Evolutionary conservation across 306 rosid genomes (phyloP).

Genomic region (Ceratonia siliqua): DNA sequence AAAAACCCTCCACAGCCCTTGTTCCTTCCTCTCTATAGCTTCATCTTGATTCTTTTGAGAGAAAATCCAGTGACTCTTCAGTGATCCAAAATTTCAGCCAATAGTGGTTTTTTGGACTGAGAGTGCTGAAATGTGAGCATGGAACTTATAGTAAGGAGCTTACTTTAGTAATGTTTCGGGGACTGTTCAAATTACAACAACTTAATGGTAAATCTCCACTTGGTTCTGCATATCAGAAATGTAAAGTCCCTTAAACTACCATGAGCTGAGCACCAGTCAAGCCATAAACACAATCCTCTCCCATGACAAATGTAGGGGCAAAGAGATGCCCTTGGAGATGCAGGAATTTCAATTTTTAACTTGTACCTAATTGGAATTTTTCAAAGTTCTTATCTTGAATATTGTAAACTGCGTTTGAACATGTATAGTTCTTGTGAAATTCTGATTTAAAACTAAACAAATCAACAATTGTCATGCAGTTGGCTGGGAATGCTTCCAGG

Average conservation of each 20-base stretch:
- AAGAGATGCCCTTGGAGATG: neutral
- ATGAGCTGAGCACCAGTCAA: neutral
- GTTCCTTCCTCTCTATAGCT: constrained; percentile 7
- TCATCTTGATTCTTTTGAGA: neutral
- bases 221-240: neutral
- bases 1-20: no score
- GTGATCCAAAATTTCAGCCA: constrained; percentile 11
- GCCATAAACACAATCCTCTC: neutral
- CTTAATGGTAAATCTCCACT: neutral
- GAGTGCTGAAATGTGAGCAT: neutral
- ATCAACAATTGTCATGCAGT: constrained; percentile 49
- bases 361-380: constrained; percentile 12
- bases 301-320: neutral
- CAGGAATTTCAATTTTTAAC: neutral
- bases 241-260: neutral
- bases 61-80: neutral
- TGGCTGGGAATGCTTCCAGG: constrained; percentile 99
- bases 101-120: neutral
- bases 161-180: neutral
- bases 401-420: neutral
- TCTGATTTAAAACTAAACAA: constrained; percentile 29
- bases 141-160: neutral
- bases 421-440: constrained; percentile 1
- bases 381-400: neutral
- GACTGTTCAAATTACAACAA: constrained; percentile 4